Base-by-base conservation (phyloP, 495 filamentous ascomycete genomes). In the Hypoxylon subgilvum region DNA sequence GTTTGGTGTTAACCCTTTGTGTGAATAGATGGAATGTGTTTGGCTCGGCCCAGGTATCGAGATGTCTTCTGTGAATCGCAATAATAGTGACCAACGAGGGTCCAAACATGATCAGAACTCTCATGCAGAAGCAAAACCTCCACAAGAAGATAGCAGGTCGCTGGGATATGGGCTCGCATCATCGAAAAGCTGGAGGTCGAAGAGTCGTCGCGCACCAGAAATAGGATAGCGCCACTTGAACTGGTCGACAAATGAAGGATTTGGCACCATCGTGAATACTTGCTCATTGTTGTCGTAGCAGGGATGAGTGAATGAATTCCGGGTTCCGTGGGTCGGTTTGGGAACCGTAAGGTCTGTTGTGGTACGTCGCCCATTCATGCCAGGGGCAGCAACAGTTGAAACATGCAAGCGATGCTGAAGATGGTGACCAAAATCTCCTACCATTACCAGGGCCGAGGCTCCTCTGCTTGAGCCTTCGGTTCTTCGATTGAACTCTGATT, bases 211-310 rank as follows among this genome's bases (percentile, higher is more conserved):
- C n/a, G 68, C 63, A 4, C 56, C 40, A 8, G 63, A 17, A n/a
- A 17, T 66, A 50, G 77, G 79, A 69, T 78, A 77, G 1, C 71
- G 69, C 75, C 76, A 79, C 58, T 82, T 82, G 7, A 78, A 67
- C 56, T 79, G 76, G n/a, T 69, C 70, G 31, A 82, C 47, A 27
- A 63, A 71, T 25, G 72, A 72, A 3, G 69, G 66, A 16, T 76
- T 54, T 6, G 70, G 57, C 16, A 77, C 66, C 18, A 72, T 63
- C 66, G 79, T 48, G 1, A 62, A 34, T 10, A 72, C 60, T 78
- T 78, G 42, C 72, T 70, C 9, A 75, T 47, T 2, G 75, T 79
- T 1, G 69, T 69, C 27, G 79, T 55, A 6, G 79, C 47, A 8
- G 77, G 76, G 0, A 82, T 40, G n/a, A 81, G 59, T 0, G 78